These are phyloP conservation scores for Pulicaria dysenterica DNA, from an alignment of 129 eudicot species.

Conservation along the genomic window DNA sequence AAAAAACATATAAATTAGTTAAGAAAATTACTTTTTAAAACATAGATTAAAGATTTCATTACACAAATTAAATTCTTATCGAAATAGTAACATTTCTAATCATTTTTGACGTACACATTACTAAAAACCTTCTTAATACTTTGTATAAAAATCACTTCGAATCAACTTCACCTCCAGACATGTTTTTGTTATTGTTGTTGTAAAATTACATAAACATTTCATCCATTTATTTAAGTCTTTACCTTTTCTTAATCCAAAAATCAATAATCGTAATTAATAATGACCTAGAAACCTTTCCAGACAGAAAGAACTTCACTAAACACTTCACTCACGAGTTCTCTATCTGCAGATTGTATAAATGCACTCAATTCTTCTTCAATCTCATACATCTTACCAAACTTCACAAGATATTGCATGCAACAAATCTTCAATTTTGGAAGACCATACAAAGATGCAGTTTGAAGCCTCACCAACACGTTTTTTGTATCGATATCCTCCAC, in stretches of 20 bases:
- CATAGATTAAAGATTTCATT: too few species aligned
- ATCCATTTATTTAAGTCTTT: neutral
- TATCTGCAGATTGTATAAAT: constrained; percentile 64
- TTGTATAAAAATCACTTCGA: too few species aligned
- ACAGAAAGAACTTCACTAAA: constrained; percentile 68
- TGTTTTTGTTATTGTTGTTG: too few species aligned
- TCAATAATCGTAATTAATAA: neutral
- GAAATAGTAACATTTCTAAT: too few species aligned
- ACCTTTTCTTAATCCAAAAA: neutral
- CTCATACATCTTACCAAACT: constrained; percentile 79
- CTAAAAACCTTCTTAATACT: too few species aligned
- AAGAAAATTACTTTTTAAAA: too few species aligned
- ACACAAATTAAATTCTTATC: too few species aligned
- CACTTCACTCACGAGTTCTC: constrained; percentile 66
- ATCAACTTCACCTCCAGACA: too few species aligned
- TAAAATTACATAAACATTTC: too few species aligned
- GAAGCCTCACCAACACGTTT: constrained; percentile 78
- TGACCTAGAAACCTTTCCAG: constrained; percentile 77
- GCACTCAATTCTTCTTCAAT: constrained; percentile 60
- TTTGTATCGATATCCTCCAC: constrained; percentile 69
- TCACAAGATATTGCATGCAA: constrained; percentile 76
- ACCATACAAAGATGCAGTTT: constrained; percentile 57
- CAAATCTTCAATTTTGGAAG: constrained; percentile 61
- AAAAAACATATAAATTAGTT: too few species aligned
- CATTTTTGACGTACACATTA: too few species aligned